Percentiles rank a stretch among this genome's conserved stretches.
These are phyloP conservation scores for Trematosphaeria pertusa DNA, from an alignment of 2,329 filamentous ascomycete species.

Conservation along the genomic window DNA sequence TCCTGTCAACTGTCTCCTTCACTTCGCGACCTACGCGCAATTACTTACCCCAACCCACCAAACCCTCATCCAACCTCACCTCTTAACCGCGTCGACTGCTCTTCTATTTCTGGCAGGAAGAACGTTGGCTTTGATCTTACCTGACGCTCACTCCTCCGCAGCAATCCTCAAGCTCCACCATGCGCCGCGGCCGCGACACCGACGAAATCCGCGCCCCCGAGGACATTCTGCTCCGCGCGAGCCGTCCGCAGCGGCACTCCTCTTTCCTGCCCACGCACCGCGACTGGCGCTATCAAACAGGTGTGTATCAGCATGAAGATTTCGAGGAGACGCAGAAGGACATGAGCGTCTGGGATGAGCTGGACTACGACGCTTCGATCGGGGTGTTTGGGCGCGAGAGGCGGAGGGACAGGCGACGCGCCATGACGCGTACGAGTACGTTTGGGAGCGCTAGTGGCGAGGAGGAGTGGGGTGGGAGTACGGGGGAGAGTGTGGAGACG, in stretches of 20 bases:
- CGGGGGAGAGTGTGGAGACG: constrained; percentile 1
- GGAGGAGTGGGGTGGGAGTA: background rate
- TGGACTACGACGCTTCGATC: constrained; percentile 18
- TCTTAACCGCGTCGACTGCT: no score
- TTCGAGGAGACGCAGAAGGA: constrained; percentile 12
- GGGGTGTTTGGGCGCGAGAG: background rate
- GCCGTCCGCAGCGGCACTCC: constrained; percentile 23
- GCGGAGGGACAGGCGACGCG: background rate
- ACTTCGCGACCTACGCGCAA: no score
- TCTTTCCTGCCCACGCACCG: constrained; percentile 17
- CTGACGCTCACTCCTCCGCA: no score
- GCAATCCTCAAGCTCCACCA: no score
- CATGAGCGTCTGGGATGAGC: constrained; percentile 18
- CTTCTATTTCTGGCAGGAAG: no score
- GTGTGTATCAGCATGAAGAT: constrained; percentile 21
- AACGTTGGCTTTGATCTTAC: no score
- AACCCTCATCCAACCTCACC: no score
- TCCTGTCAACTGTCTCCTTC: no score
- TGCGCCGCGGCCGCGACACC: no score
- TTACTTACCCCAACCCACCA: no score
- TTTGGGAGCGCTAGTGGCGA: background rate
- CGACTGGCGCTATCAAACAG: constrained; percentile 25
- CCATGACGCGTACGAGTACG: background rate
- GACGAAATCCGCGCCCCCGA: background rate
- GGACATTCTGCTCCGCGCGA: constrained; percentile 22